Base-by-base conservation (phyloP, 768 basidiomycete species). In the Suillus cothurnatus region DNA sequence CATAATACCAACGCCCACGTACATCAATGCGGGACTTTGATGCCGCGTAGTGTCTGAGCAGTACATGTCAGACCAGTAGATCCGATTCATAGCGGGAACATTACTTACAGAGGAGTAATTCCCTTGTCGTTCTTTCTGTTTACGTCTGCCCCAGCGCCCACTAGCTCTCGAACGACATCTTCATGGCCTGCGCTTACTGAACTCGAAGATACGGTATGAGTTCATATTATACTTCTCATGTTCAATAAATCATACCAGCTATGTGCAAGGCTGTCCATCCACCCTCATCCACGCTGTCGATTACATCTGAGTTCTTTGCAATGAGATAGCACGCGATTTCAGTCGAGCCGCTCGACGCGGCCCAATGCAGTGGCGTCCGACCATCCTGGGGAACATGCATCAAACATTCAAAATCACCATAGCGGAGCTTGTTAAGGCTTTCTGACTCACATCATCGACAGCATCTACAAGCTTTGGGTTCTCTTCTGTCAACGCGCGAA, bases 1-100 rank as follows among this genome's bases (percentile, higher is more conserved):
- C 67, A 65, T 66, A 72, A 69, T 65, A 57, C 74, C 71, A 71
- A 70, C 76, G 70, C 79, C 6, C 17, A 34, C 43, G 63, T 72
- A 92, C 94, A 72, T 94, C 91, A 67, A 94, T 85, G 52, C 88
- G 91, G 63, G 94, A 90, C 76, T 95, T 96, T 36, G 94, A 97
- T 53, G 94, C 95, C 34, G 94, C 94, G 72, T 97, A 97, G 77
- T 96, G 94, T 71, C 94, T 97, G 64, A 74, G 36, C 6, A 59
- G 38, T 23, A 6, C 2, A 26, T 64, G 12, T 66, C 5, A 6
- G 14, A 38, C 56, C 2, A 9, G 2, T 1, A 57, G 28, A 47
- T 53, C 39, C 26, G n/a, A 38, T 38, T 17, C 36, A 28, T 12
- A 61, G 61, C 58, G 4, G 63, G 36, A 61, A 55, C 47, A 23